phyloP scores from a whole-genome alignment of 2,329 filamentous ascomycete genomes.

The Pyrenochaeta sp. region DNA sequence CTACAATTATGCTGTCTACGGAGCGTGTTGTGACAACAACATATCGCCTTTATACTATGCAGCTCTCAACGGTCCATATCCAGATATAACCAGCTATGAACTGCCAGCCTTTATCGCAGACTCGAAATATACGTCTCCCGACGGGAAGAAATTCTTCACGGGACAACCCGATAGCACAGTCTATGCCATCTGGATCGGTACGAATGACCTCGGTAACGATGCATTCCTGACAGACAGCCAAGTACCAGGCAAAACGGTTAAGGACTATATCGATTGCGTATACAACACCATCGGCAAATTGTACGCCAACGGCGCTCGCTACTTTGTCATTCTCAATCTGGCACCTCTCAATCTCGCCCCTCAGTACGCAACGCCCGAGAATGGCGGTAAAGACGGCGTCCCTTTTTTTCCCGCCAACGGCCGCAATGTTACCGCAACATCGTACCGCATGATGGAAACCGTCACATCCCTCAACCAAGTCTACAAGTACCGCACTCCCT shows the following conservation, averaged over 20 bases:
- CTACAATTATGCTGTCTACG: constrained; percentile 76
- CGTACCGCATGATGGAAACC: constrained; percentile 61
- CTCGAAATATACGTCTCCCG: constrained; percentile 44
- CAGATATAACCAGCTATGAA: constrained; percentile 61
- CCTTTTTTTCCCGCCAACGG: constrained; percentile 59
- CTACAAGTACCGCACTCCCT: constrained; percentile 61
- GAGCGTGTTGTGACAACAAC: constrained; percentile 76
- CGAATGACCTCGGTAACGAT: constrained; percentile 75
- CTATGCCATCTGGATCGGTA: constrained; percentile 82
- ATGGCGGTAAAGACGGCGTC: constrained; percentile 53
- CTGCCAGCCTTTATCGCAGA: constrained; percentile 59
- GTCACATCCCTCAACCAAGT: constrained; percentile 61
- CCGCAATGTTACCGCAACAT: constrained; percentile 60
- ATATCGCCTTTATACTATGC: constrained; percentile 66
- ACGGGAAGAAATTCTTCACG: constrained; percentile 54
- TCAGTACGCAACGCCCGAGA: constrained; percentile 65
- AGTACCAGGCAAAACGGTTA: constrained; percentile 65
- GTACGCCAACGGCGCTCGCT: constrained; percentile 69
- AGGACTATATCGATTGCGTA: constrained; percentile 73
- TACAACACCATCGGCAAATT: constrained; percentile 70
- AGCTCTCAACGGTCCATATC: constrained; percentile 64
- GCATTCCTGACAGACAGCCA: constrained; percentile 74
- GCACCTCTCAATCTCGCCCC: constrained; percentile 74
- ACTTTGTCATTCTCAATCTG: constrained; percentile 76
- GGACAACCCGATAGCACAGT: constrained; percentile 68